Evolutionary conservation across 2,329 filamentous ascomycete species (phyloP), one percentile per base, ranked within the genome.

Genomic region (Microdochium paspali): DNA sequence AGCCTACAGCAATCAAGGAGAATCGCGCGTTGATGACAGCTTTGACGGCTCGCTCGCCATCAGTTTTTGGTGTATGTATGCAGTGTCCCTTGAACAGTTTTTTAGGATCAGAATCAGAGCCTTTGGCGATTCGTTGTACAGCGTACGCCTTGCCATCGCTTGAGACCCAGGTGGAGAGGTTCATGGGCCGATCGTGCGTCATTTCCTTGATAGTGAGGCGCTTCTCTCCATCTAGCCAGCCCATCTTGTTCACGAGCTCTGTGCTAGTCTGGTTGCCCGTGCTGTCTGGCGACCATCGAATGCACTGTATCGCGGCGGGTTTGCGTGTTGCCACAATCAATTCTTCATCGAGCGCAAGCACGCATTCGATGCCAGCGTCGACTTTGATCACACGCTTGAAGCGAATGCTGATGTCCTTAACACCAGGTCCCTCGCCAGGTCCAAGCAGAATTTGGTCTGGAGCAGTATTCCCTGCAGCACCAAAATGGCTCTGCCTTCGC

Each of bases 341-440:
- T 64, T 97, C 93, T 48, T 95, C 88, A 54, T 97, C 93, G 21
- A 97, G 75, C 2, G 93, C 91, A 47, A 97, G 70, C 10, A 87
- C 89, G 58, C 84, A 87, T 55, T 84, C 83, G 56, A 98, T 96
- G 2, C 93, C 93, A 2, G 93, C 93, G 66, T 98, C 93, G 18
- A 98, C 89, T 62, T 95, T 94, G 60, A 98, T 97, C 13, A 95
- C 91, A 87, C 96, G 95, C 49, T 91, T 81, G 66, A 98, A 98
- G 10, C 89, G 85, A 44, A 98, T 77, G 57, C 85, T 95, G 48
- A 95, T 81, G 66, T 98, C 93, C 46, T 82, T 80, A 45, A 95
- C 83, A 3, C 88, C 88, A 44, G 77, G 77, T 10, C 87, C 87
- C 63, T 96, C 93, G 28, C 90, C 90, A 2, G 86, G 80, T 0